These are phyloP conservation scores for Amorphotheca resinae DNA, from an alignment of 495 filamentous ascomycete genomes.

Conservation along the genomic window DNA sequence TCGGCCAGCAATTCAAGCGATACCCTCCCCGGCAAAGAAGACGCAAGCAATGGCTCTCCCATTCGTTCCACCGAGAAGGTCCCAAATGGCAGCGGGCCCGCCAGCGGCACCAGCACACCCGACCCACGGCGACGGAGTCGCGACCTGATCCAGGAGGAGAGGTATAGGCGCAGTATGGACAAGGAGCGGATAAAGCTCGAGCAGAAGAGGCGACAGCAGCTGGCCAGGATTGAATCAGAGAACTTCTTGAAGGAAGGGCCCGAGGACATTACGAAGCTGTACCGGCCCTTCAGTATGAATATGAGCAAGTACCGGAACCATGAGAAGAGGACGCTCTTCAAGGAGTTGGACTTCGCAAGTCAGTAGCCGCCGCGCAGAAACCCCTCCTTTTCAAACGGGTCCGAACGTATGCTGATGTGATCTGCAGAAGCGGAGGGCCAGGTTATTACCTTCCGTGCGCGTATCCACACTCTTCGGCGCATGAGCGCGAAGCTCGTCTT, in stretches of 20 bases:
- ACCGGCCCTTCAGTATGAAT: slow-evolving; percentile 21
- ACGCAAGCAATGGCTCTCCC: slow-evolving; percentile 26
- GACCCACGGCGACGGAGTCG: slow-evolving; percentile 30
- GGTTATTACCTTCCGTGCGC: slow-evolving; percentile 65
- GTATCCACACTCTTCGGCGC: slow-evolving; percentile 71
- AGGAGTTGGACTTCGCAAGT: slow-evolving; percentile 17
- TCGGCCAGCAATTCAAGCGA: slow-evolving; percentile 2
- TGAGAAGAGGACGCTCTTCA: slow-evolving; percentile 17
- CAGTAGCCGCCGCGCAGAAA: neutral
- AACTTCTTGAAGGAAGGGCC: slow-evolving; percentile 40
- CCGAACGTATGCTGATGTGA: too few species aligned
- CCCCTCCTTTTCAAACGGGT: slow-evolving; percentile 12
- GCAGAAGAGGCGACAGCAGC: slow-evolving; percentile 28
- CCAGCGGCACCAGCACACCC: slow-evolving; percentile 35
- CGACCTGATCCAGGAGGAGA: slow-evolving; percentile 37
- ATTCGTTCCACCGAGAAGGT: slow-evolving; percentile 34
- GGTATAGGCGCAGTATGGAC: slow-evolving; percentile 37
- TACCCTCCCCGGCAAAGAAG: slow-evolving; percentile 2
- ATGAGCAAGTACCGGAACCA: slow-evolving; percentile 19
- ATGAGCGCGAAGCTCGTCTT: slow-evolving; percentile 85
- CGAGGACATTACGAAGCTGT: slow-evolving; percentile 23
- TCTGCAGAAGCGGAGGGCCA: slow-evolving; percentile 39
- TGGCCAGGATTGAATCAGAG: slow-evolving; percentile 43
- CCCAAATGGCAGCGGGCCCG: slow-evolving; percentile 19
- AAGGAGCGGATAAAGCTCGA: slow-evolving; percentile 34